A percentile compares a stretch with the other conserved stretches of the same genome.
Evolutionary conservation across 139 green algal genomes (phyloP).

Genomic region (Microglena sp.): DNA sequence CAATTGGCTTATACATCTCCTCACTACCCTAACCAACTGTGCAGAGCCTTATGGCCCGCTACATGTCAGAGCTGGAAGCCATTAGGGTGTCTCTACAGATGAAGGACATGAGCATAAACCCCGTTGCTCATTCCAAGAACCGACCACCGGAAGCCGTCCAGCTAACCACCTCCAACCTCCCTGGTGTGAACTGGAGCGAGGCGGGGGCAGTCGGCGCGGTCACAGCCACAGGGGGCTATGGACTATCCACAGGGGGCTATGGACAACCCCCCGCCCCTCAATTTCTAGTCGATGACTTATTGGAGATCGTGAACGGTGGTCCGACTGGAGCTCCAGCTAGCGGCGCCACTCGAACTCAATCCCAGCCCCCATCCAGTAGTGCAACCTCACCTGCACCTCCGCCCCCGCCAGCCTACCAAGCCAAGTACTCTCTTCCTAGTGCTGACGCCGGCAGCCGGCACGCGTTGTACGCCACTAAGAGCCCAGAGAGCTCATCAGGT

Average conservation of each 20-base stretch:
- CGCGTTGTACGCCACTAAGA: too few species aligned
- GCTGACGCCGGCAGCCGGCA: too few species aligned
- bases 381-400: not conserved
- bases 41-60: too few species aligned
- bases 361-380: not conserved
- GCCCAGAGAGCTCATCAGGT: too few species aligned
- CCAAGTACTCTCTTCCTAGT: slow-evolving; percentile 6
- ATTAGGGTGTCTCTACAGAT: slow-evolving; percentile 40
- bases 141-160: slow-evolving; percentile 28
- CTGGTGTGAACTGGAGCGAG: slow-evolving; percentile 47
- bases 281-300: slow-evolving; percentile 32
- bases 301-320: slow-evolving; percentile 19
- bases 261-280: too few species aligned
- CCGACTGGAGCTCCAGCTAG: not conserved
- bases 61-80: slow-evolving; percentile 56
- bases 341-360: too few species aligned
- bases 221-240: not conserved
- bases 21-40: too few species aligned
- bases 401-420: slow-evolving; percentile 4
- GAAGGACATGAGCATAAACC: slow-evolving; percentile 10
- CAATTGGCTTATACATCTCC: too few species aligned
- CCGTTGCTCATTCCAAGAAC: slow-evolving; percentile 26
- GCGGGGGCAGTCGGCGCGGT: not conserved
- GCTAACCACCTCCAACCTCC: slow-evolving; percentile 45
- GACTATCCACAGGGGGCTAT: not conserved